These are phyloP conservation scores for Backusella morwellensis DNA, from an alignment of 192 early-diverging fungal genomes.

Conservation along the genomic window DNA sequence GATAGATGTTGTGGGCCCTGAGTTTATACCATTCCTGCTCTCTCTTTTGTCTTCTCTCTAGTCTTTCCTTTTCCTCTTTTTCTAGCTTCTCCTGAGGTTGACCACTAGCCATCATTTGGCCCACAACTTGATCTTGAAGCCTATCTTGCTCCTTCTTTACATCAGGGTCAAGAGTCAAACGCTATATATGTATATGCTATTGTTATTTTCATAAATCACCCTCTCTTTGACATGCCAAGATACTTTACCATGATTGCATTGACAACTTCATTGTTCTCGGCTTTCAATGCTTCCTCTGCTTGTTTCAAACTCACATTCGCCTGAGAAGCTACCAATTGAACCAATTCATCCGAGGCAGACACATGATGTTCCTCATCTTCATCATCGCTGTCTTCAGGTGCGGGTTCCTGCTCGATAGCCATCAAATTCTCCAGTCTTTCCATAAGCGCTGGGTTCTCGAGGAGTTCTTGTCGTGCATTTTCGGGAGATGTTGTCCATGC, in stretches of 20 bases:
- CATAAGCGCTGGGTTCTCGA: conserved; percentile 51
- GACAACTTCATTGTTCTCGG: conserved; percentile 86
- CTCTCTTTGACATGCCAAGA: no score
- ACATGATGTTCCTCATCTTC: conserved; percentile 40
- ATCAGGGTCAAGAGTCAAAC: conserved; percentile 36
- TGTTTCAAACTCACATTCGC: conserved; percentile 74
- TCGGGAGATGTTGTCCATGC: conserved; percentile 70
- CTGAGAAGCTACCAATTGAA: conserved; percentile 57
- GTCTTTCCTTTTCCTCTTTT: conserved; percentile 24
- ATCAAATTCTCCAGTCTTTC: conserved; percentile 65
- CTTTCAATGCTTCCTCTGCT: conserved; percentile 89
- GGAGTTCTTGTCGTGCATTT: conserved; percentile 50
- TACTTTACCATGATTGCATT: conserved; percentile 72
- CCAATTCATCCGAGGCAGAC: conserved; percentile 23
- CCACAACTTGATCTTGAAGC: conserved; percentile 43
- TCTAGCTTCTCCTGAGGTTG: conserved; percentile 34
- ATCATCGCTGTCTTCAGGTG: conserved; percentile 29
- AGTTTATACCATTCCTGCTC: conserved; percentile 30
- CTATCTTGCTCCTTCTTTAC: conserved; percentile 39
- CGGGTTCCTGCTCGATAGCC: conserved; percentile 47
- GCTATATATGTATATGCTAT: conserved; percentile 21
- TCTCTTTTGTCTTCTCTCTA: conserved; percentile 19
- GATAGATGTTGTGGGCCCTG: conserved; percentile 34
- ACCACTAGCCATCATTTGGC: conserved; percentile 30
- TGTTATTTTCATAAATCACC: no score